Percentiles rank a stretch among this genome's conserved stretches.
Evolutionary conservation across 2,329 filamentous ascomycete genomes (phyloP).

Genomic region (Epichloe hybrida): DNA sequence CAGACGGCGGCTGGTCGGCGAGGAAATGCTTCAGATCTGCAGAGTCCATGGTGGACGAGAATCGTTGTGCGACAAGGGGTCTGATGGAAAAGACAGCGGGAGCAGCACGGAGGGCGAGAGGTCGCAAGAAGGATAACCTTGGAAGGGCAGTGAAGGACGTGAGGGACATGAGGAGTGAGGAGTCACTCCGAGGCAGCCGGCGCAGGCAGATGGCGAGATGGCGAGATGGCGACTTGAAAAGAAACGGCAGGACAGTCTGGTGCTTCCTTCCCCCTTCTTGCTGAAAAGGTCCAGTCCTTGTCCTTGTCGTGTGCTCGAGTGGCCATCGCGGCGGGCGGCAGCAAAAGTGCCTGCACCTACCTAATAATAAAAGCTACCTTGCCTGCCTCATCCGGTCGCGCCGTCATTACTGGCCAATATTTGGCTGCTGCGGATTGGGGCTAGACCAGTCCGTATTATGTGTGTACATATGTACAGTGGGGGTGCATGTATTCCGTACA

Average conservation of each 20-base stretch:
- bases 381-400: not conserved
- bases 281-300: too few species aligned
- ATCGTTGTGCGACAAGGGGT: not conserved
- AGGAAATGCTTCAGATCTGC: slow-evolving; percentile 63
- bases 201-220: not conserved
- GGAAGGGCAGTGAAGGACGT: slow-evolving; percentile 20
- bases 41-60: slow-evolving; percentile 37
- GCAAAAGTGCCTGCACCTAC: slow-evolving; percentile 2
- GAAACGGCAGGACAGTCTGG: not conserved
- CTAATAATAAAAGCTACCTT: too few species aligned
- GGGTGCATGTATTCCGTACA: too few species aligned
- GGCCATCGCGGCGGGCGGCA: not conserved
- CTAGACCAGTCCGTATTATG: too few species aligned
- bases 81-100: not conserved
- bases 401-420: not conserved
- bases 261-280: not conserved
- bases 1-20: slow-evolving; percentile 77
- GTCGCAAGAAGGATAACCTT: slow-evolving; percentile 22
- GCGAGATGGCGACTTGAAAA: not conserved
- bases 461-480: too few species aligned
- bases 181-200: slow-evolving; percentile 5
- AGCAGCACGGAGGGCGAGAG: slow-evolving; percentile 9
- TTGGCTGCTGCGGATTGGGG: not conserved
- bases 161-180: slow-evolving; percentile 18
- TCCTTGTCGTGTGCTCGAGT: not conserved